A percentile compares a stretch with the other conserved stretches of the same genome.
Conservation (phyloP, 2,329 filamentous ascomycete species). For the Parascedosporium putredinis region DNA sequence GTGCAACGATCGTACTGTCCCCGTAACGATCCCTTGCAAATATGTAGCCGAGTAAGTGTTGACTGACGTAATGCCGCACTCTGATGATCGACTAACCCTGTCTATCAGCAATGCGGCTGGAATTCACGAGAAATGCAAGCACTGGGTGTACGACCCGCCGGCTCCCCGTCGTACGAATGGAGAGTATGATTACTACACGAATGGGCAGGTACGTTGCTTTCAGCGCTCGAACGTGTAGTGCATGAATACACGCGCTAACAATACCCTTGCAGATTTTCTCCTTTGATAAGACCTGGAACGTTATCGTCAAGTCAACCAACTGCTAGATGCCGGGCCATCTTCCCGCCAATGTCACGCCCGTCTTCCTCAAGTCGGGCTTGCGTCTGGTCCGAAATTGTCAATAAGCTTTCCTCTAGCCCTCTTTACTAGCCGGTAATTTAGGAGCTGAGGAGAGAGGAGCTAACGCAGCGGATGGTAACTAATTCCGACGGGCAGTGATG, state of each 20-base stretch:
- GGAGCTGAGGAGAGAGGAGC: too few relatives aligned
- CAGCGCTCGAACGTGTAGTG: neutral
- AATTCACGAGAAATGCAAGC: neutral
- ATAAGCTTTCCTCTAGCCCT: too few relatives aligned
- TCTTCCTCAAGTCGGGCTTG: too few relatives aligned
- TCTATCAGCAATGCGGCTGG: neutral
- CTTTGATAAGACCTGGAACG: neutral
- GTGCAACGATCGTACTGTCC: neutral
- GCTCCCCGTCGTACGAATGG: neutral
- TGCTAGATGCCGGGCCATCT: too few relatives aligned
- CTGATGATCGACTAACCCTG: neutral
- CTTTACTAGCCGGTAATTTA: too few relatives aligned
- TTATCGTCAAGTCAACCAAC: neutral
- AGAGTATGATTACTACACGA: neutral
- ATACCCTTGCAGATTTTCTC: neutral
- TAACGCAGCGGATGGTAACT: too few relatives aligned
- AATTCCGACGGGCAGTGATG: too few relatives aligned
- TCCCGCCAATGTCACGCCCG: too few relatives aligned
- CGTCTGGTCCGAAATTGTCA: too few relatives aligned
- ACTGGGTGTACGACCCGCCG: neutral
- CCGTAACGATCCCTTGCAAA: neutral
- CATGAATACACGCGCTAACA: neutral
- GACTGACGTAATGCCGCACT: neutral
- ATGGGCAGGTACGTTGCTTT: neutral
- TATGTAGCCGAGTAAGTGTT: neutral